These are phyloP conservation scores for Dactylis glomerata DNA, from an alignment of 176 grass and related monocot genomes.

Conservation along the genomic window DNA sequence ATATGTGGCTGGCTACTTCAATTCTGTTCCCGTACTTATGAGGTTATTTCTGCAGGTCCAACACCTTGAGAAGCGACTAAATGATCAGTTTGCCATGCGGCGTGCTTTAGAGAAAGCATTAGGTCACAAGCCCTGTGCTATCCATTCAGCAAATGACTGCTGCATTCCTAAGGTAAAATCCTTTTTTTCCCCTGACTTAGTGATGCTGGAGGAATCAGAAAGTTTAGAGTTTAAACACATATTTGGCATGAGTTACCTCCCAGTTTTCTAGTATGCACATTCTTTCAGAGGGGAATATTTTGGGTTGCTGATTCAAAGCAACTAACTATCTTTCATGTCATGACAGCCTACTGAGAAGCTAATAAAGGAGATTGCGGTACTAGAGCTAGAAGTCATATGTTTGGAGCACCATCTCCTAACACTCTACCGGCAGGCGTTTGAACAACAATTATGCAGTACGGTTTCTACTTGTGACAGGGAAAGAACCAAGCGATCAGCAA, in stretches of 20 bases:
- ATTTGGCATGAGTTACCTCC: background rate
- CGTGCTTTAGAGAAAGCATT: constrained; percentile 73
- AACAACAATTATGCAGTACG: constrained; percentile 43
- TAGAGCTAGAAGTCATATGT: constrained; percentile 92
- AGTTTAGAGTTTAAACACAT: background rate
- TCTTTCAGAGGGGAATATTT: background rate
- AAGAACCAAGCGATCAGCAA: constrained; percentile 12
- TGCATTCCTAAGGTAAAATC: constrained; percentile 66
- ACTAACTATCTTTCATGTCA: constrained; percentile 18
- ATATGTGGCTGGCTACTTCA: background rate
- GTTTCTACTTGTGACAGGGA: constrained; percentile 27
- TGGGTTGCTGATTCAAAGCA: constrained; percentile 1
- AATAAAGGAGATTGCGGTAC: constrained; percentile 86
- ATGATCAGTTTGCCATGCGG: constrained; percentile 72
- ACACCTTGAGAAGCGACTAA: constrained; percentile 70
- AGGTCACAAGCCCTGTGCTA: constrained; percentile 45
- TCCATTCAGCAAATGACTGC: constrained; percentile 39
- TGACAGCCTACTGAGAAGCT: constrained; percentile 69
- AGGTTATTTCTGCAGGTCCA: constrained; percentile 58
- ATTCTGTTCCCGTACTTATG: background rate
- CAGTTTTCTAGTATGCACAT: background rate
- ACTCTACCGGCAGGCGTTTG: constrained; percentile 76
- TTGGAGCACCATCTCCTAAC: constrained; percentile 86
- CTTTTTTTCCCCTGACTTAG: background rate
- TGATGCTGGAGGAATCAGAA: background rate